Conservation (phyloP, 2,329 filamentous ascomycete species). For the Aspergillus aculeatus region DNA sequence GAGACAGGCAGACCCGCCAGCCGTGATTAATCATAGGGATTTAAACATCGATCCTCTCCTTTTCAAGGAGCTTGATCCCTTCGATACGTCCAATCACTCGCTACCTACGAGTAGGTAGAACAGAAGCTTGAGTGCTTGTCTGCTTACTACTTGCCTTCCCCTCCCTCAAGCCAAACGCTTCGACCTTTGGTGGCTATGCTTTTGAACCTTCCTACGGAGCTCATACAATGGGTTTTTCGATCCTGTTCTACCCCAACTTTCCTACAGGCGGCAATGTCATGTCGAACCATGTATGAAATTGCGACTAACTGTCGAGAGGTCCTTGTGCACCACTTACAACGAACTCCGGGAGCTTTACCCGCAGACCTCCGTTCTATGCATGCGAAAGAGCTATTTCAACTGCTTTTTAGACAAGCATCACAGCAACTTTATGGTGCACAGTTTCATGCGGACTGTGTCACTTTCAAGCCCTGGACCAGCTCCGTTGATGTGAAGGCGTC, state of each 20-base stretch:
- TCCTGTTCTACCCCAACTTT: conserved; percentile 36
- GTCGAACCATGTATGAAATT: conserved; percentile 36
- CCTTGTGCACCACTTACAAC: conserved; percentile 36
- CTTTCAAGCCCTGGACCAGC: conserved; percentile 26
- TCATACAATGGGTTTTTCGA: conserved; percentile 40
- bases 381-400: conserved; percentile 31
- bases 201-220: conserved; percentile 38
- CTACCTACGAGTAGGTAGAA: neutral
- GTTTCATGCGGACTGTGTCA: conserved; percentile 31
- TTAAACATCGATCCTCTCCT: neutral
- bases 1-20: neutral
- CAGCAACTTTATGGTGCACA: conserved; percentile 38
- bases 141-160: neutral
- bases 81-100: neutral
- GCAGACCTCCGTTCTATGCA: conserved; percentile 17
- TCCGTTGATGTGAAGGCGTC: conserved; percentile 37
- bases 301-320: conserved; percentile 36
- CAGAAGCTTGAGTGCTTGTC: neutral
- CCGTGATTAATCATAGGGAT: neutral
- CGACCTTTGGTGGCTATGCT: conserved; percentile 26
- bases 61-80: neutral
- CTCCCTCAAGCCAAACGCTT: neutral
- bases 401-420: conserved; percentile 32
- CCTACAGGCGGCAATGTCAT: conserved; percentile 39
- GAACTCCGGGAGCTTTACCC: conserved; percentile 32